phyloP scores from a whole-genome alignment of 2,329 filamentous ascomycete genomes.

The Chaetomiaceae sp. region DNA sequence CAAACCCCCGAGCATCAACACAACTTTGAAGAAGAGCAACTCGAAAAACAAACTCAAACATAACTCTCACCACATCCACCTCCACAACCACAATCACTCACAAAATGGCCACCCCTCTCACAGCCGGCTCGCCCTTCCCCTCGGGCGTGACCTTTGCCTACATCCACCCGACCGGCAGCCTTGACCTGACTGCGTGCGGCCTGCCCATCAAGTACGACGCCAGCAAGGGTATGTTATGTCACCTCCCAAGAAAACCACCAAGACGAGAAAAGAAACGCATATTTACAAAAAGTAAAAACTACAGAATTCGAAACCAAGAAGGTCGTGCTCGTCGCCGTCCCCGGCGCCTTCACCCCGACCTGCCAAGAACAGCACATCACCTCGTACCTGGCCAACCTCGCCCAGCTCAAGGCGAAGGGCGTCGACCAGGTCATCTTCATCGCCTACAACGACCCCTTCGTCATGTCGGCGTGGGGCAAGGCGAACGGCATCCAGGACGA shows the following conservation, averaged over 20 bases:
- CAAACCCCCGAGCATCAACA: not conserved
- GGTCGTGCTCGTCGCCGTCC: slow-evolving; percentile 51
- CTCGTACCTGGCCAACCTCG: slow-evolving; percentile 69
- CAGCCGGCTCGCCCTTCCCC: slow-evolving; percentile 80
- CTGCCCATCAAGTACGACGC: slow-evolving; percentile 74
- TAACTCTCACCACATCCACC: not conserved
- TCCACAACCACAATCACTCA: not conserved
- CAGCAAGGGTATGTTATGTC: slow-evolving; percentile 58
- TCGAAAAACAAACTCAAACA: not conserved
- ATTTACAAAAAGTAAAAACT: not conserved
- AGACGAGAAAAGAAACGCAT: no score
- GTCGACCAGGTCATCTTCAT: slow-evolving; percentile 79
- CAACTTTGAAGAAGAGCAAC: no score
- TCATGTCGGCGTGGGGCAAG: slow-evolving; percentile 89
- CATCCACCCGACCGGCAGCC: slow-evolving; percentile 70
- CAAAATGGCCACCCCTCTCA: slow-evolving; percentile 58
- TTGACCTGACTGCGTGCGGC: slow-evolving; percentile 70
- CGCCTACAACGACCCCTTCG: slow-evolving; percentile 78
- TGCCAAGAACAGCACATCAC: slow-evolving; percentile 79
- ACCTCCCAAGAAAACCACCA: no score
- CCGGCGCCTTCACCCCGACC: slow-evolving; percentile 78
- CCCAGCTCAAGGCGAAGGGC: slow-evolving; percentile 70
- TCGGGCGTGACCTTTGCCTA: slow-evolving; percentile 77
- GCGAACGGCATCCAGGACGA: slow-evolving; percentile 74
- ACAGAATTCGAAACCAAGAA: slow-evolving; percentile 55